Base-by-base conservation (phyloP, 495 filamentous ascomycete genomes). In the Cudoniella acicularis region DNA sequence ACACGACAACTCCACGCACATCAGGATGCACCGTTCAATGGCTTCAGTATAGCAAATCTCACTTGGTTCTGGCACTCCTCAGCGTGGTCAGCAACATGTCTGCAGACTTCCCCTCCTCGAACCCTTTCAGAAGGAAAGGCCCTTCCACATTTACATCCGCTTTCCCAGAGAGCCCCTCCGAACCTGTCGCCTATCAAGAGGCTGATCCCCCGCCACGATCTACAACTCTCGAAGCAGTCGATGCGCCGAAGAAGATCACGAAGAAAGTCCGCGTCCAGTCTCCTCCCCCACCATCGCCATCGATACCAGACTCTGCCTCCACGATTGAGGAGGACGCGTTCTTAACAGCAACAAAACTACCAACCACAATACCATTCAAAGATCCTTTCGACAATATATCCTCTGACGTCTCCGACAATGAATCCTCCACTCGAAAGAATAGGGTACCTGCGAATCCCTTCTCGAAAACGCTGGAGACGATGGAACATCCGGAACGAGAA, bases 181-280 rank as follows among this genome's bases (percentile, higher is more conserved):
- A 46, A 18, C 56, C 57, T 20, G 43, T 56, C 47, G 49, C 53
- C 3, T 61, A 64, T 22, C 50, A 61, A 55, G 46, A 60, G 18
- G 30, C 51, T 18, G 36, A 50, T 27, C 18, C 43, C 22, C 49
- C 9, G 11, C 53, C 56, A 30, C 36, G 20, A 25, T 52, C 56
- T 24, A n/a, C 57, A 42, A 21, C 43, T 18, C 41, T 52, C 43
- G 36, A 57, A 21, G 23, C 18, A 16, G 20, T 55, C 41, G 50
- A 54, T 20, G 18, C 53, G 4, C 51, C 64, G 18, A 67, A 63
- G 42, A 79, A 81, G 62, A 67, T 77, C 2, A 69, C 77, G 1
- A 83, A 83, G 66, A 82, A 72, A 61, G 80, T 83, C 23, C 75
- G 79, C 52, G 79, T 83, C 1, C 79, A 82, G 63, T 82, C 79